Conservation (phyloP, 306 rosid species). For the Pyrus bretschneideri region DNA sequence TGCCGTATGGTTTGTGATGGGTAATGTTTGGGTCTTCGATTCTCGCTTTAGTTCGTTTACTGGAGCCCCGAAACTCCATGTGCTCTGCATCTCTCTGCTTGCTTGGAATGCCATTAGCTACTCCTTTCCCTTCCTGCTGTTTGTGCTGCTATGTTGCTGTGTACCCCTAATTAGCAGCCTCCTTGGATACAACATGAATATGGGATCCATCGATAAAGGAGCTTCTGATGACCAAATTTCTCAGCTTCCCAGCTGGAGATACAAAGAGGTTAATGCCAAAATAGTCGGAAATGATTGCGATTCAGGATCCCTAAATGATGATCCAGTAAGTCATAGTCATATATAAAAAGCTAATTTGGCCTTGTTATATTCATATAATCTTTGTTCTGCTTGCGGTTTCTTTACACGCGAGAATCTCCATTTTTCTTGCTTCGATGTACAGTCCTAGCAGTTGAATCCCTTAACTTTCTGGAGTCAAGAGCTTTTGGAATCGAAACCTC, state of each 20-base stretch:
- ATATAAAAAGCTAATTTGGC: neutral
- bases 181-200: constrained; percentile 91
- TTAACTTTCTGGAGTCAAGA: neutral
- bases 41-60: constrained; percentile 72
- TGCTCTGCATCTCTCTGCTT: constrained; percentile 69
- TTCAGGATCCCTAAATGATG: constrained; percentile 37
- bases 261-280: constrained; percentile 34
- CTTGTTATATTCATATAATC: neutral
- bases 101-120: constrained; percentile 92
- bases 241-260: constrained; percentile 68
- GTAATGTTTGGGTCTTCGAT: constrained; percentile 90
- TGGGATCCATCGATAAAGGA: constrained; percentile 61
- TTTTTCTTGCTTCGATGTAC: neutral
- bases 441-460: neutral
- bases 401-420: neutral
- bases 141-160: constrained; percentile 76
- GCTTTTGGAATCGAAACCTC: neutral
- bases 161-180: constrained; percentile 70
- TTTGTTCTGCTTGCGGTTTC: neutral
- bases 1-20: constrained; percentile 98
- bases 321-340: constrained; percentile 52
- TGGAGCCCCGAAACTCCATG: constrained; percentile 75
- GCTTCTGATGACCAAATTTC: constrained; percentile 88
- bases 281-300: constrained; percentile 33
- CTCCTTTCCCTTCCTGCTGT: constrained; percentile 92